These are phyloP conservation scores for Penicillium palitans DNA, from an alignment of 2,329 filamentous ascomycete species.

Conservation along the genomic window DNA sequence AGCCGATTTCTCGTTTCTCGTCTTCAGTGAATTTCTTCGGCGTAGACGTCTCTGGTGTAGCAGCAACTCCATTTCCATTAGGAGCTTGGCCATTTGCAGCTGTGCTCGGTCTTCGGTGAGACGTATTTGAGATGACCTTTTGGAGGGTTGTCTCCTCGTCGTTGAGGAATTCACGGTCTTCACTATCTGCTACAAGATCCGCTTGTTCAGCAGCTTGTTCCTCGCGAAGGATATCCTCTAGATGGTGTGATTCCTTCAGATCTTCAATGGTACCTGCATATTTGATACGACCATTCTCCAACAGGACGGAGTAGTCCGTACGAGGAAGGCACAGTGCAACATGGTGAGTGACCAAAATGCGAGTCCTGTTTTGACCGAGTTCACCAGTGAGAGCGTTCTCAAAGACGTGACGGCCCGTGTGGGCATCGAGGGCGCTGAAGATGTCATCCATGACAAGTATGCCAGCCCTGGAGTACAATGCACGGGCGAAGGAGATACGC, in stretches of 20 bases:
- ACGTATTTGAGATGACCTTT: slow-evolving; percentile 26
- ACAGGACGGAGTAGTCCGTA: slow-evolving; percentile 72
- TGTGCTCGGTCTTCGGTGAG: slow-evolving; percentile 10
- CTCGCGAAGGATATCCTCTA: slow-evolving; percentile 45
- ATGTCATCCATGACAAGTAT: slow-evolving; percentile 80
- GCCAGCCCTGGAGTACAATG: slow-evolving; percentile 75
- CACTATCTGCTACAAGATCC: slow-evolving; percentile 13
- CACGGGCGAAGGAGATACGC: slow-evolving; percentile 76
- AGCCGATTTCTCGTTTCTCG: slow-evolving; percentile 69
- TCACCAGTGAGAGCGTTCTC: slow-evolving; percentile 73
- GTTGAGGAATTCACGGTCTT: slow-evolving; percentile 12
- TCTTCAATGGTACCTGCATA: slow-evolving; percentile 66
- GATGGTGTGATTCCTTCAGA: slow-evolving; percentile 43
- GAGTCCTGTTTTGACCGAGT: slow-evolving; percentile 67
- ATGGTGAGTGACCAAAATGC: slow-evolving; percentile 80
- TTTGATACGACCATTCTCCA: slow-evolving; percentile 67
- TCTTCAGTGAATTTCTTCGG: slow-evolving; percentile 75
- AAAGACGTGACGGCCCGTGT: slow-evolving; percentile 76
- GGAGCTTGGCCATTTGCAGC: slow-evolving; percentile 15
- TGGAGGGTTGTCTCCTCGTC: slow-evolving; percentile 22
- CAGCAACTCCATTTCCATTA: slow-evolving; percentile 18
- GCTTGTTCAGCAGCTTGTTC: slow-evolving; percentile 48
- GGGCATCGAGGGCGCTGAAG: slow-evolving; percentile 77
- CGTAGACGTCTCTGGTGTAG: slow-evolving; percentile 23
- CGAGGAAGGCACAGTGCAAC: slow-evolving; percentile 68